Conservation (phyloP, 306 rosid genomes). For the Vigna hirtella region DNA sequence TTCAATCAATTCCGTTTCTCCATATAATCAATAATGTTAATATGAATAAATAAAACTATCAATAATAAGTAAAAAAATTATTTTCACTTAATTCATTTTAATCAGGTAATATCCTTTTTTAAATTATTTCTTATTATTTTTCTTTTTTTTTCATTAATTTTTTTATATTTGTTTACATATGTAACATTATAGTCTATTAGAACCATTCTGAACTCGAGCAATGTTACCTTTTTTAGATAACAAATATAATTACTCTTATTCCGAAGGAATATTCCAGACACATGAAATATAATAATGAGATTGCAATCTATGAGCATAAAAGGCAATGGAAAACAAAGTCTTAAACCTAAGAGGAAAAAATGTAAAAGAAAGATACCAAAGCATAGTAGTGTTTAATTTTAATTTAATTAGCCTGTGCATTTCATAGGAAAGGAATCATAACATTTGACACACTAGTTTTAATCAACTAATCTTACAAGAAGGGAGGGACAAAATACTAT, state of each 20-base stretch:
- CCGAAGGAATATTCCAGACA: conserved; percentile 40
- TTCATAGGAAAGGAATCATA: conserved; percentile 58
- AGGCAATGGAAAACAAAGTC: conserved; percentile 46
- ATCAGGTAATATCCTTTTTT: no score
- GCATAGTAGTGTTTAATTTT: conserved; percentile 30
- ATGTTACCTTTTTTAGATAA: neutral
- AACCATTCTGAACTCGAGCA: conserved; percentile 24
- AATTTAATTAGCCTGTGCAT: conserved; percentile 51
- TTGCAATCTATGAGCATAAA: conserved; percentile 31
- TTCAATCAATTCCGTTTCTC: no score
- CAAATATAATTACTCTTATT: neutral
- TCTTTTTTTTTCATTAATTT: no score
- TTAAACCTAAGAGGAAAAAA: conserved; percentile 7
- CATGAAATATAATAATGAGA: conserved; percentile 51
- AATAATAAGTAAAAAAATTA: no score
- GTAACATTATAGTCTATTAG: neutral
- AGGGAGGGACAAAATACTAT: conserved; percentile 21
- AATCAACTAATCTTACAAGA: conserved; percentile 45
- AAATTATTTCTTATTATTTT: no score
- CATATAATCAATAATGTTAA: no score
- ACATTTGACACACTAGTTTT: conserved; percentile 57
- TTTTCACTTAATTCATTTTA: no score
- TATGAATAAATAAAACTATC: no score
- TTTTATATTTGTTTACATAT: no score
- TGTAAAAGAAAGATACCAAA: conserved; percentile 31